A percentile compares a stretch with the other conserved stretches of the same genome.
phyloP scores from a whole-genome alignment of 352 stramenopile species.

The Globisporangium abappressorium region DNA sequence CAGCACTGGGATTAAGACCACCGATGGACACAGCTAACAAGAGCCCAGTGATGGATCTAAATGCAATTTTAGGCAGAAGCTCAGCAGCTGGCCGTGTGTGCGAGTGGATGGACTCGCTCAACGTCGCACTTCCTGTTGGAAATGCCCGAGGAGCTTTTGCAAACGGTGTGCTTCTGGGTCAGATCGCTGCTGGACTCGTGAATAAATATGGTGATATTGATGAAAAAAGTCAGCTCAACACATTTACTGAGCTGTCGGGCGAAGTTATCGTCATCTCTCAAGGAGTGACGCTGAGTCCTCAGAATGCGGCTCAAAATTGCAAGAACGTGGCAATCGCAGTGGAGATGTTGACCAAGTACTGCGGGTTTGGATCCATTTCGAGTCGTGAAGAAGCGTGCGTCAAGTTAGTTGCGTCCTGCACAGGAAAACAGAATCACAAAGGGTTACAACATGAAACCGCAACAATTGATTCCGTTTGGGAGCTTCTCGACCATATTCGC shows the following conservation, averaged over 20 bases:
- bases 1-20: neutral
- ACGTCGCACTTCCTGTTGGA: constrained; percentile 8
- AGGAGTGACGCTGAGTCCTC: constrained; percentile 5
- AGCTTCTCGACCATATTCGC: constrained; percentile 14
- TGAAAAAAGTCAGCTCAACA: neutral
- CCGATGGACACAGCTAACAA: neutral
- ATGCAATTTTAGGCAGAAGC: neutral
- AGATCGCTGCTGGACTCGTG: constrained; percentile 27
- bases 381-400: neutral
- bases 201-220: constrained; percentile 5
- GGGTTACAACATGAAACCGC: neutral
- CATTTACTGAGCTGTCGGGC: neutral
- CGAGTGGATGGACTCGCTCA: constrained; percentile 17
- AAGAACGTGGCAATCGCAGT: constrained; percentile 14
- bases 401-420: constrained; percentile 5
- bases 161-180: constrained; percentile 35
- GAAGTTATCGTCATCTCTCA: neutral
- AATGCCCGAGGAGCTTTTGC: constrained; percentile 9
- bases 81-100: neutral
- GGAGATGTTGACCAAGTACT: constrained; percentile 5
- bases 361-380: neutral
- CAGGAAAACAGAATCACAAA: neutral
- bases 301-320: constrained; percentile 9
- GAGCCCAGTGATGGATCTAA: neutral
- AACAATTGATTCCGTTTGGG: neutral